A percentile compares a stretch with the other conserved stretches of the same genome.
Evolutionary conservation across 192 early-diverging fungal species (phyloP).

Genomic region (Thoreauomyces humboldtii): DNA sequence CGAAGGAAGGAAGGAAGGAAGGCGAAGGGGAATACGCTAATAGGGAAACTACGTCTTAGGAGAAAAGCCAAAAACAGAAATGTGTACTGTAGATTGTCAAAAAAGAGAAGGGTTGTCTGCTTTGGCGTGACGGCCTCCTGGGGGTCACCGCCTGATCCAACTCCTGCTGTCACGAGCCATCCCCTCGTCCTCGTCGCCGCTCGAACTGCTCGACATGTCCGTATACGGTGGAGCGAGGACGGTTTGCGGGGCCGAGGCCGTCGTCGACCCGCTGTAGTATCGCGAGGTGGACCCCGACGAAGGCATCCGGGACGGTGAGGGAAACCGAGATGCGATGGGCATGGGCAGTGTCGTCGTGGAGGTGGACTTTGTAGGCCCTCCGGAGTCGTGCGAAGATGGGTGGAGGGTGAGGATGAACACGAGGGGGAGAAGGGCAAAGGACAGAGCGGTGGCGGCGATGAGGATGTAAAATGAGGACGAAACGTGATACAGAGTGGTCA

Average conservation of each 20-base stretch:
- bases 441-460: neutral
- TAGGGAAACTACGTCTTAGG: no score
- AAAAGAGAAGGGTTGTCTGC: no score
- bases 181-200: no score
- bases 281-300: neutral
- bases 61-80: no score
- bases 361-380: neutral
- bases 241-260: neutral
- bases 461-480: neutral
- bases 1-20: no score
- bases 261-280: neutral
- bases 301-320: neutral
- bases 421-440: neutral
- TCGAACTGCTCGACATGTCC: neutral
- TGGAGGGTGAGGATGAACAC: constrained; percentile 5
- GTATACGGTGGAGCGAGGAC: neutral
- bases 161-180: no score
- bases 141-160: no score
- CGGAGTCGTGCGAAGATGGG: neutral
- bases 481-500: neutral
- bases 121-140: no score
- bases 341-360: constrained; percentile 1
- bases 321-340: neutral
- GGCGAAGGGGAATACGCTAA: no score
- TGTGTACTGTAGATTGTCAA: no score